Evolutionary conservation across 805 yeast genomes (phyloP).

Genomic region (Yueomyces sp.): DNA sequence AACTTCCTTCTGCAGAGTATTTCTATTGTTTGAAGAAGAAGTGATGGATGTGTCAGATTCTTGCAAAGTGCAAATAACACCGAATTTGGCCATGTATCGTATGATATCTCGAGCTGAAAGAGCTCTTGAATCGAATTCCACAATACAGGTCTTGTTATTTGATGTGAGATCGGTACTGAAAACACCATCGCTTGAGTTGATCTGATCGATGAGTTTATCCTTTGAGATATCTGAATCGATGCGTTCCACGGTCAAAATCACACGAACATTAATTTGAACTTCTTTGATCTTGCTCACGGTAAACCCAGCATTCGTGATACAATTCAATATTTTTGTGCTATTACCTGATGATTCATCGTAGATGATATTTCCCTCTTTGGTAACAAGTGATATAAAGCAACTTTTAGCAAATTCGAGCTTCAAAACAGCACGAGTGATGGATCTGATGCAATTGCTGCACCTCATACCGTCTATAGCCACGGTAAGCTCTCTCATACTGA

Average conservation of each 20-base stretch:
- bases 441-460: conserved; percentile 70
- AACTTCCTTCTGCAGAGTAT: not conserved
- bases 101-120: not conserved
- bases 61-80: not conserved
- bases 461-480: conserved; percentile 65
- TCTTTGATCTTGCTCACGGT: conserved; percentile 20
- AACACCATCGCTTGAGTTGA: not conserved
- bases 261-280: not conserved
- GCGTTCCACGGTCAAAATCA: too few species aligned
- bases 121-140: not conserved
- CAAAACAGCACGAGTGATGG: conserved; percentile 45
- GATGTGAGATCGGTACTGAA: not conserved
- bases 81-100: not conserved
- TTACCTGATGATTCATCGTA: conserved; percentile 28
- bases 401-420: conserved; percentile 35
- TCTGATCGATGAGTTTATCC: not conserved
- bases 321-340: conserved; percentile 28
- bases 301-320: conserved; percentile 68
- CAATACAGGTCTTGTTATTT: too few species aligned
- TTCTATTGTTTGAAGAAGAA: not conserved
- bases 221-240: too few species aligned
- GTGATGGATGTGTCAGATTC: not conserved
- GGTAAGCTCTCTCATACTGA: conserved; percentile 6
- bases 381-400: conserved; percentile 56
- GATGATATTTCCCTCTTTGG: conserved; percentile 53